Percentiles rank a stretch among this genome's conserved stretches.
Evolutionary conservation across 257 asterid species (phyloP).

Genomic region (Apocynum venetum): DNA sequence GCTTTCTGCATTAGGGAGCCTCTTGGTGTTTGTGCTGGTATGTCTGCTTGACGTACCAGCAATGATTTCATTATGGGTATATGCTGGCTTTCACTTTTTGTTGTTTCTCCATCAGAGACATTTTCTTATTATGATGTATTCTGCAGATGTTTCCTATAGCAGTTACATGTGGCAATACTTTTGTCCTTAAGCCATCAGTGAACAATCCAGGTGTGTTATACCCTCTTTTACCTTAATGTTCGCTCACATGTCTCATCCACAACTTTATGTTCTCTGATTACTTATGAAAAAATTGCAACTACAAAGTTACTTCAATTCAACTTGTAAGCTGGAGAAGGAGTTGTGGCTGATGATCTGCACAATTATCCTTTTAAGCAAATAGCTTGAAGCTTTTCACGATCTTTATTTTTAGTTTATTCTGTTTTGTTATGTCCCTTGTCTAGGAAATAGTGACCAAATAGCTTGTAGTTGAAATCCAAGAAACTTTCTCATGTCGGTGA

Average conservation of each 20-base stretch:
- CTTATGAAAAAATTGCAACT: not conserved
- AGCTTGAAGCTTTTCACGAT: not conserved
- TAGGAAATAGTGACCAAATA: not conserved
- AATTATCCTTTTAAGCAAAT: not conserved
- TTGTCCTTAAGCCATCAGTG: constrained; percentile 41
- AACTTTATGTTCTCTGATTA: not conserved
- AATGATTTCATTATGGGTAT: constrained; percentile 42
- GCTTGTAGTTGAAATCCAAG: not conserved
- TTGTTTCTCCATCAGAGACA: not conserved
- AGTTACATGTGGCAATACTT: constrained; percentile 48
- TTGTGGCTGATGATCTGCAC: not conserved
- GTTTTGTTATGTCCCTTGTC: not conserved
- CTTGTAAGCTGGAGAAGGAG: not conserved
- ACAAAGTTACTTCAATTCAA: not conserved
- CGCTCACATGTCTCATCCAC: not conserved
- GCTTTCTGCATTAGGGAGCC: constrained; percentile 41
- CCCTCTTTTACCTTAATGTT: not conserved
- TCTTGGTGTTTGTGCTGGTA: constrained; percentile 54
- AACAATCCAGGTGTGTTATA: constrained; percentile 36
- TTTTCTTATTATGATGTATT: constrained; percentile 12
- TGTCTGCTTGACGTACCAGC: constrained; percentile 33
- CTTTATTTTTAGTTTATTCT: too few relatives aligned
- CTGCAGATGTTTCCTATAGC: constrained; percentile 51
- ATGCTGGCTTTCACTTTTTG: constrained; percentile 2
- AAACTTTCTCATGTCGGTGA: not conserved